These are phyloP conservation scores for Flaveria sonorensis DNA, from an alignment of 129 eudicot genomes.

Conservation along the genomic window DNA sequence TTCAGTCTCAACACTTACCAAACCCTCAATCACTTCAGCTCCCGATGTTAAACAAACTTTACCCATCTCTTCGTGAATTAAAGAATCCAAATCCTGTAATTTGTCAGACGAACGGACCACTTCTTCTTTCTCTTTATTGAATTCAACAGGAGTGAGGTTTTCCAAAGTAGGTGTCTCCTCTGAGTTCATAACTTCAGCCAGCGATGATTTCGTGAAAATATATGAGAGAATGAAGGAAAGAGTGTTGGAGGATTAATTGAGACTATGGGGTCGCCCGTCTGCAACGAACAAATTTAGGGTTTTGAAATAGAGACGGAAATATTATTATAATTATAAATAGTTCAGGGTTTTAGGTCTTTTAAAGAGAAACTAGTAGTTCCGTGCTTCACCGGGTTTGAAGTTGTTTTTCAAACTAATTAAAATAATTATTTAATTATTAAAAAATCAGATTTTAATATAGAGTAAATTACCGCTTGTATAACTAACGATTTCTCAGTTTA, in stretches of 20 bases:
- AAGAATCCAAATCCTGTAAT: conserved; percentile 38
- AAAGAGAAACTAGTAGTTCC: too few relatives aligned
- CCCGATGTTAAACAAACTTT: conserved; percentile 52
- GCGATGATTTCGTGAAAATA: conserved; percentile 48
- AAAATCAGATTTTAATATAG: too few relatives aligned
- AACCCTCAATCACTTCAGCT: background rate
- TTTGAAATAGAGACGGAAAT: background rate
- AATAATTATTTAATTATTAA: too few relatives aligned
- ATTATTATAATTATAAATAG: background rate
- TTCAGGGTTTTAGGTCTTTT: background rate
- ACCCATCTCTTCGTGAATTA: conserved; percentile 55
- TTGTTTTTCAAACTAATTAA: too few relatives aligned
- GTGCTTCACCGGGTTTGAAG: too few relatives aligned
- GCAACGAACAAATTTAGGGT: conserved; percentile 35
- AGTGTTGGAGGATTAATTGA: conserved; percentile 15
- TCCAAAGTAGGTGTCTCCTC: conserved; percentile 19
- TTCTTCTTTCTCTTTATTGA: background rate
- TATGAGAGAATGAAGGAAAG: conserved; percentile 45
- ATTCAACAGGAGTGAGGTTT: background rate
- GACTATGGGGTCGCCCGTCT: conserved; percentile 38
- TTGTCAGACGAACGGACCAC: conserved; percentile 25
- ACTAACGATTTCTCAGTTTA: too few relatives aligned
- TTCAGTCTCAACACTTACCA: conserved; percentile 19
- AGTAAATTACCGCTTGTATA: too few relatives aligned
- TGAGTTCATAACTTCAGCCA: conserved; percentile 28